These are phyloP conservation scores for Phlegmacium glaucopus DNA, from an alignment of 768 basidiomycete species.

Conservation along the genomic window DNA sequence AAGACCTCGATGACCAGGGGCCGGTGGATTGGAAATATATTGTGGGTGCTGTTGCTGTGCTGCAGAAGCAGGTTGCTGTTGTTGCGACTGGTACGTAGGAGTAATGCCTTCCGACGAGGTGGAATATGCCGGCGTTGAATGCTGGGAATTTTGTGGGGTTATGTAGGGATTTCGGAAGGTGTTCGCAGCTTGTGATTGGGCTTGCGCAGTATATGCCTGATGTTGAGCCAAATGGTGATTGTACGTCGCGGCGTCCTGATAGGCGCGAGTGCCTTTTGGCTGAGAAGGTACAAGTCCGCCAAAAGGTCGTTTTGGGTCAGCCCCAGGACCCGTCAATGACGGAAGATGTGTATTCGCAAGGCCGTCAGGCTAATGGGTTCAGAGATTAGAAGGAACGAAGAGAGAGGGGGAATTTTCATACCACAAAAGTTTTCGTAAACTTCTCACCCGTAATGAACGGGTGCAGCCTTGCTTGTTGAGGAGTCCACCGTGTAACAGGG, in stretches of 20 bases:
- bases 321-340: too few relatives aligned
- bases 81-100: constrained; percentile 25
- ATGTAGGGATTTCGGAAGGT: constrained; percentile 83
- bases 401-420: constrained; percentile 33
- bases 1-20: constrained; percentile 36
- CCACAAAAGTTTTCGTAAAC: constrained; percentile 82
- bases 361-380: constrained; percentile 48
- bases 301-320: constrained; percentile 85
- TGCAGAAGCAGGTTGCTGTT: constrained; percentile 21
- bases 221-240: constrained; percentile 94
- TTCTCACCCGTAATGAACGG: constrained; percentile 99
- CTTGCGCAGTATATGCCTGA: constrained; percentile 88
- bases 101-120: constrained; percentile 24
- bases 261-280: constrained; percentile 80
- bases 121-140: constrained; percentile 23
- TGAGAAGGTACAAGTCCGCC: constrained; percentile 92
- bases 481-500: constrained; percentile 94
- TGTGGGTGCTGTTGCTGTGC: constrained; percentile 24
- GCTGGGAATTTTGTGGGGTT: constrained; percentile 42
- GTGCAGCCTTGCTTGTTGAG: constrained; percentile 92
- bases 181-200: constrained; percentile 72
- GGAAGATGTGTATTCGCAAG: constrained; percentile 21
- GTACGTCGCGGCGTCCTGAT: constrained; percentile 90
- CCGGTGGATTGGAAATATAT: constrained; percentile 34
- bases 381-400: constrained; percentile 6